Base-by-base conservation (phyloP, 1,284 basidiomycete species). In the Ceratobasidium theobromae region DNA sequence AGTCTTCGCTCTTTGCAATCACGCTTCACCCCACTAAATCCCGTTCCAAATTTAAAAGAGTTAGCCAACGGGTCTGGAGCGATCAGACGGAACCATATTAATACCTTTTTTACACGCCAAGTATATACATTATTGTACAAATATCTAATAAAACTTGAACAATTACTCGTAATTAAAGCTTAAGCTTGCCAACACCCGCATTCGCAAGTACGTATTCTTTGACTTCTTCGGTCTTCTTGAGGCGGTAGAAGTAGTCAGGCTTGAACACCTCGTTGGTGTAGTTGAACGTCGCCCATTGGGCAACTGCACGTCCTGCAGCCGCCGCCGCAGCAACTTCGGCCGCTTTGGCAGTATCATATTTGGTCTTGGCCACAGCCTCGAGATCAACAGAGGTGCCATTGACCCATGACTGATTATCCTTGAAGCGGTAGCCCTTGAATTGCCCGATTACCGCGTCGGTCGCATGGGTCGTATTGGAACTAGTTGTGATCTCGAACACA, bases 351-450 rank as follows among this genome's bases (percentile, higher is more conserved):
- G 53, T 55, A 33, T 66, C 64, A 46, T 66, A 66, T 16, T 66
- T 66, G 30, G 52, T 48, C 49, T 66, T 66, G 33, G 64, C 64
- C 1, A 66, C 64, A n/a, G 64, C 64, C 46, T 66, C 64, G 64
- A 66, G 35, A 27, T 66, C 21, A 12, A 53, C 53, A 51, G 45
- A 66, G 0, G 51, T 51, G 5, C 64, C 64, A 25, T 66, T 66
- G 2, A 66, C 64, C 64, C 38, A 55, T 4, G 64, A 66, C 30
- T 35, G 53, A 41, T 54, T 66, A 43, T 66, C 64, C 28, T 64
- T 64, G 25, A 64, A 30, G 25, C 60, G 60, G 27, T 64, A 64
- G 3, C 60, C 60, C 28, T 64, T 64, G 49, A 52, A 64, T 23
- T 64, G 60, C 21, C 60, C 60, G 25, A 64, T 40, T 25, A 64